These are phyloP conservation scores for Castanopsis chinensis DNA, from an alignment of 306 rosid species.

Conservation along the genomic window DNA sequence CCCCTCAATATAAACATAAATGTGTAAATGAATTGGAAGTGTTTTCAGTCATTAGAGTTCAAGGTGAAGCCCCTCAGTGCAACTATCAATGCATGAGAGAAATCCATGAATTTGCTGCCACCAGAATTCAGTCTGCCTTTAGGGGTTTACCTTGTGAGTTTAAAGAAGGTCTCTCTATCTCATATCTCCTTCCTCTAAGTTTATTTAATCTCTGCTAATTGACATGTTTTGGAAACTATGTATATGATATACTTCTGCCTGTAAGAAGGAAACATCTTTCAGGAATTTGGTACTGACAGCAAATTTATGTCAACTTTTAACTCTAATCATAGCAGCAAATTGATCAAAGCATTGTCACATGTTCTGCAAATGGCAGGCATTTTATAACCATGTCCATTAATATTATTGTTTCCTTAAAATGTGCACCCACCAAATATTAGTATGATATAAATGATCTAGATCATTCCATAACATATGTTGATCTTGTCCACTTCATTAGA, in stretches of 20 bases:
- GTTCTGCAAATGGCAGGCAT: too few species aligned
- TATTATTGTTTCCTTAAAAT: too few species aligned
- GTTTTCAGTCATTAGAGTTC: not conserved
- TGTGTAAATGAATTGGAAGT: too few species aligned
- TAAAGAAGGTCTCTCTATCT: slow-evolving; percentile 1
- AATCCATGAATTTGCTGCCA: slow-evolving; percentile 45
- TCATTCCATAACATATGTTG: too few species aligned
- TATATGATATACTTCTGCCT: not conserved
- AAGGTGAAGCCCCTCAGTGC: slow-evolving; percentile 25
- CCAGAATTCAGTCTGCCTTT: slow-evolving; percentile 73
- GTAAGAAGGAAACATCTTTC: not conserved
- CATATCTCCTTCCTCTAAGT: not conserved
- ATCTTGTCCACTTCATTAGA: too few species aligned
- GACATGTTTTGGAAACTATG: not conserved
- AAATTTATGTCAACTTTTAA: too few species aligned
- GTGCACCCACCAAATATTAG: too few species aligned
- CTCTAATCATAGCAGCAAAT: not conserved
- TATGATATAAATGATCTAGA: too few species aligned
- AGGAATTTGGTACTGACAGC: not conserved
- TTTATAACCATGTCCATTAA: too few species aligned
- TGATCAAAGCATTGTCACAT: not conserved
- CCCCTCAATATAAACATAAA: too few species aligned
- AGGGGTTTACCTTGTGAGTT: slow-evolving; percentile 80
- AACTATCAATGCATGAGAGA: slow-evolving; percentile 27
- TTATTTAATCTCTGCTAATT: not conserved